Conservation (phyloP, 371 early-diverging fungal species). For the Saksenaea oblongispora region DNA sequence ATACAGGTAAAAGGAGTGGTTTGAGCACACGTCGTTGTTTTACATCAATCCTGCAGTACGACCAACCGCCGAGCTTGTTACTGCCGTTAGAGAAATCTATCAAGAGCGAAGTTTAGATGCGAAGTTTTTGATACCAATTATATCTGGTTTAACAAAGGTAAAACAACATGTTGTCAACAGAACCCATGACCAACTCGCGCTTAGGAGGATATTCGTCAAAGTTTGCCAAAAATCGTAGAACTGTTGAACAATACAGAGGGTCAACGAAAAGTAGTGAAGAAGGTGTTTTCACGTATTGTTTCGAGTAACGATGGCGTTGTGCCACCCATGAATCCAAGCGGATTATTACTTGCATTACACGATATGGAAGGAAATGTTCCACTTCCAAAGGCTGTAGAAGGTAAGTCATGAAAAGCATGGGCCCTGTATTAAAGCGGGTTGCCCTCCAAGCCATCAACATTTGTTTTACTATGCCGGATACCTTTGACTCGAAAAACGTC, state of each 20-base stretch:
- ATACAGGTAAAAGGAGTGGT: slow-evolving; percentile 57
- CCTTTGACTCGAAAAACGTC: slow-evolving; percentile 69
- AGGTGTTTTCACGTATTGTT: slow-evolving; percentile 58
- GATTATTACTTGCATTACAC: slow-evolving; percentile 32
- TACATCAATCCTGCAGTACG: slow-evolving; percentile 27
- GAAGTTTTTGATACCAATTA: slow-evolving; percentile 68
- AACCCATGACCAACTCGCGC: background rate
- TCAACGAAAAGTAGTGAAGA: slow-evolving; percentile 57
- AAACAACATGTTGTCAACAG: background rate
- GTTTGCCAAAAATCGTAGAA: slow-evolving; percentile 63
- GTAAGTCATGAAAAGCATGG: slow-evolving; percentile 19
- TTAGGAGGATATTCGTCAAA: slow-evolving; percentile 54
- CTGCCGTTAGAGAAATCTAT: slow-evolving; percentile 58
- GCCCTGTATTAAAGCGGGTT: background rate
- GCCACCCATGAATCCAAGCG: slow-evolving; percentile 23
- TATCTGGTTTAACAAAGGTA: slow-evolving; percentile 68
- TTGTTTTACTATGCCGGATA: slow-evolving; percentile 66
- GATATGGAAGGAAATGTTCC: slow-evolving; percentile 35
- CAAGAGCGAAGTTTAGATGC: slow-evolving; percentile 61
- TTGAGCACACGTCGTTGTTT: background rate
- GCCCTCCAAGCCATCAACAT: slow-evolving; percentile 59
- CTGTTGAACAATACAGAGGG: slow-evolving; percentile 65
- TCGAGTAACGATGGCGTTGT: slow-evolving; percentile 33
- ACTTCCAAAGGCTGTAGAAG: slow-evolving; percentile 50
- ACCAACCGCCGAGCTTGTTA: slow-evolving; percentile 64